phyloP scores from a whole-genome alignment of 108 stramenopile species.

The Cylindrotheca closterium region DNA sequence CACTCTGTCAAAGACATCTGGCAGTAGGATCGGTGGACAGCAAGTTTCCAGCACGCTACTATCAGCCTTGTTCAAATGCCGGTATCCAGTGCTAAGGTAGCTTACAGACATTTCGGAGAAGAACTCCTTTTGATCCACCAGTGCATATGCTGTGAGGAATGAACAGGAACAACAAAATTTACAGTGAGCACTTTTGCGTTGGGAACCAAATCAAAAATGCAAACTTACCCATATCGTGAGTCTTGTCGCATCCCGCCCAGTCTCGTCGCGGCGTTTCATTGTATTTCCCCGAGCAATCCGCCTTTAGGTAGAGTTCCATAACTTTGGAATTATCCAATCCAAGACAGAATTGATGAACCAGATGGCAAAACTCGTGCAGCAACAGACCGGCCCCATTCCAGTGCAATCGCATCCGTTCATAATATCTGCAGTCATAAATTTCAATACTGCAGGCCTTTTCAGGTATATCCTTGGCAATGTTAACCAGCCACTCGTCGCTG shows the following conservation, averaged over 20 bases:
- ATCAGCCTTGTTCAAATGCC: conserved; percentile 46
- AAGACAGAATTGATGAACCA: conserved; percentile 75
- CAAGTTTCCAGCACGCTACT: conserved; percentile 39
- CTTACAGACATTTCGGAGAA: conserved; percentile 83
- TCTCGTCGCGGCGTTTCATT: conserved; percentile 62
- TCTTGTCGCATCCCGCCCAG: conserved; percentile 67
- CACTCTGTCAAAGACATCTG: conserved; percentile 48
- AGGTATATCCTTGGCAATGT: conserved; percentile 61
- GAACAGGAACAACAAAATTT: too few relatives aligned
- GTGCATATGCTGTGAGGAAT: conserved; percentile 48
- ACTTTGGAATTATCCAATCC: conserved; percentile 59
- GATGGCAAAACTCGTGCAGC: conserved; percentile 83
- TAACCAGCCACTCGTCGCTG: conserved; percentile 60
- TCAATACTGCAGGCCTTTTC: conserved; percentile 72
- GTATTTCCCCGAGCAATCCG: conserved; percentile 53
- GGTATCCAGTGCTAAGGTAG: conserved; percentile 64
- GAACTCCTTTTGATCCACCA: conserved; percentile 81
- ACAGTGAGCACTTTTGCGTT: too few relatives aligned
- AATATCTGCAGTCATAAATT: conserved; percentile 74
- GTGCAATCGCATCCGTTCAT: conserved; percentile 67
- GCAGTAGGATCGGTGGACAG: conserved; percentile 71
- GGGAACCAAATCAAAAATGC: too few relatives aligned
- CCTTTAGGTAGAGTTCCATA: conserved; percentile 37
- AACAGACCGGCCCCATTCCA: conserved; percentile 83
- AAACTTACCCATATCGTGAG: conserved; percentile 55